Base-by-base conservation (phyloP, 2,329 filamentous ascomycete species). In the Colletotrichum noveboracense region DNA sequence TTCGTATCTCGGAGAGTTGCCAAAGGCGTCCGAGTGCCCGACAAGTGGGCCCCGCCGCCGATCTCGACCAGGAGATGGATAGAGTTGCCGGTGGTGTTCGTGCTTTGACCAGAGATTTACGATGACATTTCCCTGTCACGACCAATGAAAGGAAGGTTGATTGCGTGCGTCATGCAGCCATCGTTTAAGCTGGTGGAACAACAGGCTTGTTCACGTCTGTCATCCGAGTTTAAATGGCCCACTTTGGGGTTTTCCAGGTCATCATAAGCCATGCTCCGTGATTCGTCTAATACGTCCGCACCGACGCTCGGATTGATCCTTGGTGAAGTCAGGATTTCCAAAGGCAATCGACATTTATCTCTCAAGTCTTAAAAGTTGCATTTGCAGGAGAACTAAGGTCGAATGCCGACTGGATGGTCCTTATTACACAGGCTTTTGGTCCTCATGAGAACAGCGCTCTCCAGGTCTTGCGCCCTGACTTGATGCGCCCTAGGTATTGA, bases 1-100 rank as follows among this genome's bases (percentile, higher is more conserved):
- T 68, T 72, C 70, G 70, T 72, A 68, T 72, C 28, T 61, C 55
- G 69, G 70, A 48, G 28, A 62, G 26, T 48, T 34, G 70, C 21
- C 56, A 38, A 58, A 56, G 64, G 34, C 34, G 14, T 38, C 70
- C 64, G 36, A 68, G 21, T 52, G 52, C 14, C 70, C 70, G 55
- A 55, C 10, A 30, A 26, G 64, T 58, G 28, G 55, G 64, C 28
- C 8, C 24, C 14, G 8, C 12, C 13, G 70, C 38, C 64, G 70
- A 61, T 72, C 70, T n/a, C 26, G 18, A 28, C 16, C 36, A n/a
- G 38, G 14, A 21, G 16, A 21, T 21, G 34, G 30, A 14, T 34
- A 21, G 30, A 34, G 18, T 32, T 55, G 26, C 32, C 70, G 70
- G 32, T 8, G 16, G 18, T 8, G 18, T 52, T 68, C 52, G 66